A percentile compares a stretch with the other conserved stretches of the same genome.
Conservation (phyloP, 805 yeast species). For the Metschnikowia amazonensis region DNA sequence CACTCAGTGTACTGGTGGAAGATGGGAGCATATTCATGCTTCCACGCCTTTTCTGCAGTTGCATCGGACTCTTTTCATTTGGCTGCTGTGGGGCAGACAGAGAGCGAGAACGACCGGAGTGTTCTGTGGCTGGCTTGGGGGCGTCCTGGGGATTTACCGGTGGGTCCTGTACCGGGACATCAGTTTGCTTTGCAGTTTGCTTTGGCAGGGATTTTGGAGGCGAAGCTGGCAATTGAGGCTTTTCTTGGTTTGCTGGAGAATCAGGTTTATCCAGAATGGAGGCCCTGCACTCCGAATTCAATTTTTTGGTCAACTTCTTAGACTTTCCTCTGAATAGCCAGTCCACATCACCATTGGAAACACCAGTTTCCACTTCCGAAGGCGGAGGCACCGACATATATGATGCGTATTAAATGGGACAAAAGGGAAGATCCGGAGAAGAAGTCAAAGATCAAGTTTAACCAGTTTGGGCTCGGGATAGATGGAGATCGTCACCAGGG, state of each 20-base stretch:
- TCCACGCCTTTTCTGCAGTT: constrained; percentile 12
- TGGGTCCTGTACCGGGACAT: not conserved
- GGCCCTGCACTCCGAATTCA: constrained; percentile 21
- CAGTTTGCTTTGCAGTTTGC: not conserved
- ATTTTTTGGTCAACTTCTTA: constrained; percentile 48
- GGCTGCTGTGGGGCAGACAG: constrained; percentile 18
- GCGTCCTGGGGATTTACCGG: not conserved
- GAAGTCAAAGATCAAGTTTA: not conserved
- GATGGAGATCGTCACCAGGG: not conserved
- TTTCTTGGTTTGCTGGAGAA: not conserved
- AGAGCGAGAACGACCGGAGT: constrained; percentile 24
- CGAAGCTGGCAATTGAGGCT: not conserved
- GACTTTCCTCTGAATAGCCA: constrained; percentile 83
- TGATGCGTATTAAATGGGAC: not conserved
- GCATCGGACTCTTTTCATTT: constrained; percentile 2
- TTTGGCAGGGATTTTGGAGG: not conserved
- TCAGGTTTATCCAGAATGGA: constrained; percentile 2
- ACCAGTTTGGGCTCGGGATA: not conserved
- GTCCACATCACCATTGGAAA: constrained; percentile 72
- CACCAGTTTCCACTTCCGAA: constrained; percentile 43
- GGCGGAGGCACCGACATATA: constrained; percentile 14
- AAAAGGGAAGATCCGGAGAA: not conserved
- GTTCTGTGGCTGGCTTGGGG: not conserved
- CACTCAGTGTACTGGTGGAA: not conserved
- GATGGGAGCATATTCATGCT: constrained; percentile 6